phyloP scores from a whole-genome alignment of 306 rosid species.

The Cicer cuneatum region DNA sequence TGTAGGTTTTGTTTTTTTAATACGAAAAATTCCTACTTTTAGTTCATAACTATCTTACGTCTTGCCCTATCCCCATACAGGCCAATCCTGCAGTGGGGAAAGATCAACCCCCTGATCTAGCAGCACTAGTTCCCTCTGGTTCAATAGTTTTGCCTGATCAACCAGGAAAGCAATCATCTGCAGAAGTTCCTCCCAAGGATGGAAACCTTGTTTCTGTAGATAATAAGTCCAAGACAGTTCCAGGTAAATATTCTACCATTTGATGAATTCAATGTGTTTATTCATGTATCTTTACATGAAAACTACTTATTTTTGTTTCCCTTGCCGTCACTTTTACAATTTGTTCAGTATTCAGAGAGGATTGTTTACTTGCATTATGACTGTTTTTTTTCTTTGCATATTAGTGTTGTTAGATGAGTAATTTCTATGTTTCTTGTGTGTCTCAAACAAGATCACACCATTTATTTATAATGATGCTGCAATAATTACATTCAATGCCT shows the following conservation, averaged over 20 bases:
- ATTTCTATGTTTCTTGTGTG: no score
- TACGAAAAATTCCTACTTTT: neutral
- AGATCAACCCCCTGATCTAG: slow-evolving; percentile 98
- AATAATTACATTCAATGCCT: no score
- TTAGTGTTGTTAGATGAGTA: no score
- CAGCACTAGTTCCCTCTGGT: slow-evolving; percentile 70
- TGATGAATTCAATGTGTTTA: slow-evolving; percentile 25
- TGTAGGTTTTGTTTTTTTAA: neutral
- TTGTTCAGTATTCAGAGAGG: slow-evolving; percentile 35
- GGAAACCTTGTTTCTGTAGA: slow-evolving; percentile 46
- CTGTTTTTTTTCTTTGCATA: neutral
- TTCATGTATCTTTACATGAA: slow-evolving; percentile 4
- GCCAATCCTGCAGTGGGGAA: slow-evolving; percentile 88
- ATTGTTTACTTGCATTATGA: slow-evolving; percentile 1
- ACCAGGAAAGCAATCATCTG: slow-evolving; percentile 62
- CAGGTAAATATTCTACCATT: slow-evolving; percentile 53
- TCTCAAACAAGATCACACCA: no score
- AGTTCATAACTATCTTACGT: slow-evolving; percentile 15
- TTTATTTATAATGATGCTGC: no score
- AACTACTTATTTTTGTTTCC: slow-evolving; percentile 1
- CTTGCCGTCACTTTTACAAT: neutral
- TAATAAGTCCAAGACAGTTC: slow-evolving; percentile 44
- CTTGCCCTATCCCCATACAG: slow-evolving; percentile 50
- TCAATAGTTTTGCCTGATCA: slow-evolving; percentile 57
- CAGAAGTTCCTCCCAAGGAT: slow-evolving; percentile 48